Conservation (phyloP, 225 moss, liverwort and hornwort species). For the Sphagnum tenellum region DNA sequence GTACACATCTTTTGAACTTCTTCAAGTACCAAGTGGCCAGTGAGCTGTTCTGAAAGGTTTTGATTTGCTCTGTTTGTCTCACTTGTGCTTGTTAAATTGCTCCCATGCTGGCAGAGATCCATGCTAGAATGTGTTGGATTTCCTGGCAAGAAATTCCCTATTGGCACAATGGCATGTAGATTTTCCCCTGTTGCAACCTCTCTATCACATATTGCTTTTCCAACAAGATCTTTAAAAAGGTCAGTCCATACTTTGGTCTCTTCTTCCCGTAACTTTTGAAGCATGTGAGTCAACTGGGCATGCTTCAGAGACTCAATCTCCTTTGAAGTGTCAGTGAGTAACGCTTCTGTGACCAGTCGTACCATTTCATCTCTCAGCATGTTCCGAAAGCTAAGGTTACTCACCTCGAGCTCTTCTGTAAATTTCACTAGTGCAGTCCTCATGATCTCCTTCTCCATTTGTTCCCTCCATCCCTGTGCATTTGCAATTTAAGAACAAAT, state of each 20-base stretch:
- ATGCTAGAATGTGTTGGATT: background rate
- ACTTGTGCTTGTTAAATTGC: background rate
- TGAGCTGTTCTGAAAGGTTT: no score
- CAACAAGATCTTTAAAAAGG: background rate
- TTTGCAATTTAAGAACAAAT: no score
- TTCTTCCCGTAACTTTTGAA: conserved; percentile 4
- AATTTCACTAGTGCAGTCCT: conserved; percentile 5
- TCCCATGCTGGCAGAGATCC: background rate
- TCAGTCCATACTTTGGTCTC: conserved; percentile 4
- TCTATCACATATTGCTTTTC: background rate
- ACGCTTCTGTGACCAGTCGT: conserved; percentile 4
- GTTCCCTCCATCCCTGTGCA: conserved; percentile 10
- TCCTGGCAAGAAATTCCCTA: background rate
- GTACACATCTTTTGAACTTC: conserved; percentile 4
- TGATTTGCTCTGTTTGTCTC: no score
- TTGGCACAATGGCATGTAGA: background rate
- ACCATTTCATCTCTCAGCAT: conserved; percentile 9
- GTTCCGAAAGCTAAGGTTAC: conserved; percentile 1
- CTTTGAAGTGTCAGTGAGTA: conserved; percentile 2
- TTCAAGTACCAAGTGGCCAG: background rate
- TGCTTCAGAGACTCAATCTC: conserved; percentile 5
- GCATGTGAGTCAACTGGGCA: conserved; percentile 3
- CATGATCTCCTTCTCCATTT: conserved; percentile 10
- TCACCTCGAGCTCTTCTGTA: conserved; percentile 3
- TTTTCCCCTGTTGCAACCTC: no score